Evolutionary conservation across 2,329 filamentous ascomycete genomes (phyloP).

Genomic region (Aspergillus neotritici): DNA sequence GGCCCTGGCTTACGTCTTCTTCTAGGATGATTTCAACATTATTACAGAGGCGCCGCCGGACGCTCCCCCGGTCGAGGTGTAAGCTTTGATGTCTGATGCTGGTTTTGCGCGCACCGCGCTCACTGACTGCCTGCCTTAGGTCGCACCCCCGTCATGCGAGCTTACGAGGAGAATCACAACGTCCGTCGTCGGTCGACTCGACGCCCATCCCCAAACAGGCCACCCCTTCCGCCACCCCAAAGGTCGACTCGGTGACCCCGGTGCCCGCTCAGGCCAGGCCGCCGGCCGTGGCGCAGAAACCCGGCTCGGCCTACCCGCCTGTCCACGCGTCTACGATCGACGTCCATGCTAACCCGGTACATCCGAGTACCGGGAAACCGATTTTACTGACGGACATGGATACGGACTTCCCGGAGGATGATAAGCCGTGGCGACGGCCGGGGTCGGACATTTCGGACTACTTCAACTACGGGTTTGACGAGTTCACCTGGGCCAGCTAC

Average conservation of each 20-base stretch:
- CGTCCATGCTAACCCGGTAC: conserved; percentile 73
- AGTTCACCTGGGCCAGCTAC: conserved; percentile 96
- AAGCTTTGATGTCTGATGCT: conserved; percentile 16
- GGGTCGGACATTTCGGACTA: conserved; percentile 94
- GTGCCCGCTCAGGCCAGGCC: conserved; percentile 26
- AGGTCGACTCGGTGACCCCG: conserved; percentile 28
- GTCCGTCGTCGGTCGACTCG: conserved; percentile 30
- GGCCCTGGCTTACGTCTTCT: conserved; percentile 10
- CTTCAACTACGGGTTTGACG: conserved; percentile 98
- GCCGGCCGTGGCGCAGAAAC: conserved; percentile 42
- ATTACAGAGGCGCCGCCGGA: conserved; percentile 45
- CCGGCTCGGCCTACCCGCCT: conserved; percentile 61
- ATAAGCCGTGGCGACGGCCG: conserved; percentile 92
- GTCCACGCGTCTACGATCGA: conserved; percentile 74
- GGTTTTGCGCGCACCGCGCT: neutral
- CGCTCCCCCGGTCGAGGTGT: conserved; percentile 34
- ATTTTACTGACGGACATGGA: conserved; percentile 76
- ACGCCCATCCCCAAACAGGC: conserved; percentile 26
- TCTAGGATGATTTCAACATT: conserved; percentile 46
- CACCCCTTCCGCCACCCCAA: conserved; percentile 30
- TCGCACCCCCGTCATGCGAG: conserved; percentile 35
- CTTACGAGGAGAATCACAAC: conserved; percentile 32
- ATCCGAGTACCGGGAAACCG: conserved; percentile 69
- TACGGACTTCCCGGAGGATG: conserved; percentile 65
- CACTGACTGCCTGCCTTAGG: conserved; percentile 24